Evolutionary conservation across 2,329 filamentous ascomycete genomes (phyloP), one percentile per base, ranked within the genome.

Genomic region (Xylariaceae sp.): DNA sequence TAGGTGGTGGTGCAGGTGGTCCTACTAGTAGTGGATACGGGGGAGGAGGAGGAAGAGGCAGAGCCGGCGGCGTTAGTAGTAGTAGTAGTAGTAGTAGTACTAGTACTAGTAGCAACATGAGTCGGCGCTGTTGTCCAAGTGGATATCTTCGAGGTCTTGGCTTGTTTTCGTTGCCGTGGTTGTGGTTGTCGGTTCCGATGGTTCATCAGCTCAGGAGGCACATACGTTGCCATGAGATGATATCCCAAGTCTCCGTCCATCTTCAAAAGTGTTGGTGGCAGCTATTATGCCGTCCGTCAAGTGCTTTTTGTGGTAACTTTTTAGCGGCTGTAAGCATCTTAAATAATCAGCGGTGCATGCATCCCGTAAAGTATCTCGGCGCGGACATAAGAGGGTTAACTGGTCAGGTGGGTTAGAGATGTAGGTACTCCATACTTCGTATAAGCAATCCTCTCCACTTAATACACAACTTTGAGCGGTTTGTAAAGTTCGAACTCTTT

Each of bases 201-300:
- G 46, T 29, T 37, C 45, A 16, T 46, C 49, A 53, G 41, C 37
- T 52, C 53, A 39, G 47, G 46, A 41, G 52, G 41, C 11, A 34
- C 55, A 34, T 49, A 45, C 12, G 44, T 45, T 3, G 55, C 37
- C 50, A 58, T 58, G n/a, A 58, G 55, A 8, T 54, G 50, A 40
- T 58, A 58, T 34, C 49, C 55, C 19, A 49, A 36, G 19, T 58
- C 55, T 19, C 55, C 55, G 31, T 58, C 50, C 50, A 58, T 58
- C 29, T 49, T 54, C 44, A 44, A 45, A 14, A 8, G 47, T 29
- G 47, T 40, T 23, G 12, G 23, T 29, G 45, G 12, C 24, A 8
- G 37, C 6, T 21, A 33, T 47, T n/a, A n/a, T n/a, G n/a, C n/a
- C n/a, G n/a, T n/a, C n/a, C n/a, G n/a, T n/a, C n/a, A n/a, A n/a